Percentiles rank a stretch among this genome's conserved stretches.
Conservation (phyloP, 139 green algal species). For the Zygnema circumcarinatum region DNA sequence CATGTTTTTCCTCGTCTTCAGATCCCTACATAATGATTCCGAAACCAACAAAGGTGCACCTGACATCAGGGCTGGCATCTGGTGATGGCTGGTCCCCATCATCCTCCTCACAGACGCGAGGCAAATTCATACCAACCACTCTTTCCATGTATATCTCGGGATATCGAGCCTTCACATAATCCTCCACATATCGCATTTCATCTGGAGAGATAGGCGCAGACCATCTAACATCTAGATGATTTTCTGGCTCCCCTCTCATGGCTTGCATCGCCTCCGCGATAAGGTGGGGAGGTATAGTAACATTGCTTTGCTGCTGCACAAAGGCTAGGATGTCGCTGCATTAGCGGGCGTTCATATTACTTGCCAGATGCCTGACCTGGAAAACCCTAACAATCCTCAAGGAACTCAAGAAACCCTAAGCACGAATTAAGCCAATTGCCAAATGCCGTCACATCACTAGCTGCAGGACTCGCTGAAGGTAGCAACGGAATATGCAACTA, state of each 20-base stretch:
- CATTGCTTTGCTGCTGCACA: conserved; percentile 4
- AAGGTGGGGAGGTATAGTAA: conserved; percentile 17
- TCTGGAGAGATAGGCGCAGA: conserved; percentile 17
- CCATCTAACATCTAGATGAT: conserved; percentile 21
- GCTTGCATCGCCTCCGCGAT: conserved; percentile 25
- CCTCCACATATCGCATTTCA: conserved; percentile 31
- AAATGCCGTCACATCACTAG: neutral
- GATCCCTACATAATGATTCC: neutral
- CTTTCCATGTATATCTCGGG: conserved; percentile 32
- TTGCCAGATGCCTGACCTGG: neutral
- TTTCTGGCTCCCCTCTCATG: neutral
- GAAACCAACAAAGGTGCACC: neutral
- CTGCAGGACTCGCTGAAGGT: neutral
- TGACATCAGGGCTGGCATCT: neutral
- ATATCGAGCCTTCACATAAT: conserved; percentile 38
- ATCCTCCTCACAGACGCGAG: conserved; percentile 4
- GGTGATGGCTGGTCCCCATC: neutral
- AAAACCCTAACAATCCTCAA: neutral
- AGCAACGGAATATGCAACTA: too few species aligned
- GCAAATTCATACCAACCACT: conserved; percentile 22
- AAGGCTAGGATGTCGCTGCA: neutral
- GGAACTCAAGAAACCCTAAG: neutral
- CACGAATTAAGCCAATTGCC: neutral
- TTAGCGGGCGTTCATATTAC: neutral
- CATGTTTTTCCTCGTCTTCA: neutral